Evolutionary conservation across 2,329 filamentous ascomycete genomes (phyloP), one percentile per base, ranked within the genome.

Genomic region (Neonectria punicea): DNA sequence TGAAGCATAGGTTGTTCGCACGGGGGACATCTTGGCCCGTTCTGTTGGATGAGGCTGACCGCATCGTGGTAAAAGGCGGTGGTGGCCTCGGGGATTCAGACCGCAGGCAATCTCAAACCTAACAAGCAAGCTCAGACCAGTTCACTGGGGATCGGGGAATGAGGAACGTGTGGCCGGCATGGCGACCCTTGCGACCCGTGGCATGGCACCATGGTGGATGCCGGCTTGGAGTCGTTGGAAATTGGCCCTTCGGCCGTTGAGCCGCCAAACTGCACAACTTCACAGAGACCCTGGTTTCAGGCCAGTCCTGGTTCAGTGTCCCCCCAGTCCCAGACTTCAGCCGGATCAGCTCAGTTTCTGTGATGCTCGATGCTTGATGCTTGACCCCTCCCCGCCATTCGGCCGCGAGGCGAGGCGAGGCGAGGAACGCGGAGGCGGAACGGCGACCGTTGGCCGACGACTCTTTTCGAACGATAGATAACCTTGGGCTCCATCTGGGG

Each of bases 311-410:
- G 39, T 43, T 20, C 58, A 39, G 30, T 28, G 22, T 22, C 22
- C 22, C 39, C 39, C 39, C 39, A 18, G 39, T 11, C 39, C 39
- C n/a, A 43, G 39, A 20, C 39, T 43, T 20, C 34, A 55, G 62
- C 57, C 28, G 50, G 57, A 63, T 63, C 61, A 63, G 61, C 55
- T 60, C 61, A 63, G 61, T 56, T 20, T 36, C 25, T 25, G 25
- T 25, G 39, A 20, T 7, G 5, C 36, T 39, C 5, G 36, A 39
- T 14, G 32, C 32, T 34, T 34, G 32, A 34, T 13, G 32, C 32
- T 34, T 34, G 32, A 13, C 14, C 36, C 36, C 39, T 43, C 39
- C 62, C 61, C 57, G 57, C 51, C 51, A 47, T 55, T 56, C 44
- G 50, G 50, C 50, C 43, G 41, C 28, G 30, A 9, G 49, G 61